Evolutionary conservation across 805 yeast genomes (phyloP).

Genomic region (Blastobotrys attinorum): DNA sequence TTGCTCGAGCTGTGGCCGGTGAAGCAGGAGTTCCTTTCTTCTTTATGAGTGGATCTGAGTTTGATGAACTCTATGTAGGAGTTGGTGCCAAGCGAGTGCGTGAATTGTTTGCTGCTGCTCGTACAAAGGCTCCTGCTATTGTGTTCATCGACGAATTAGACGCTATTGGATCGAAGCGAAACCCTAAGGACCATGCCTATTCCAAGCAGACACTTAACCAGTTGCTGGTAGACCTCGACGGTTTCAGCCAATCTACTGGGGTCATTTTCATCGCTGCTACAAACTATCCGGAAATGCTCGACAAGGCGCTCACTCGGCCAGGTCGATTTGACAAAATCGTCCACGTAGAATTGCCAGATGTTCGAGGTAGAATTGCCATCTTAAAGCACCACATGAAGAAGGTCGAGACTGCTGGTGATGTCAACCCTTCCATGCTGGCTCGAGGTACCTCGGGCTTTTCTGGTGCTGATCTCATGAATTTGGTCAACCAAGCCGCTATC

Average conservation of each 20-base stretch:
- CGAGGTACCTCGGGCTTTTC: constrained; percentile 96
- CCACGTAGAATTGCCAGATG: constrained; percentile 93
- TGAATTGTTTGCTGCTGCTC: constrained; percentile 86
- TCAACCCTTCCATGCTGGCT: constrained; percentile 84
- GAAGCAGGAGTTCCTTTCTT: constrained; percentile 98
- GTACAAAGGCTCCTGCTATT: constrained; percentile 93
- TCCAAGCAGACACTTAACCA: constrained; percentile 97
- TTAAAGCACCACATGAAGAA: constrained; percentile 85
- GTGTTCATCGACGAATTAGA: constrained; percentile 96
- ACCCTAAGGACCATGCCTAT: constrained; percentile 96
- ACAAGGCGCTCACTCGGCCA: constrained; percentile 95
- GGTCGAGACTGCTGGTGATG: constrained; percentile 76
- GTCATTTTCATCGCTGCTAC: constrained; percentile 97
- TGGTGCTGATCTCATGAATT: constrained; percentile 95
- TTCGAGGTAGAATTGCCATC: constrained; percentile 92
- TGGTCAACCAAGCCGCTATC: constrained; percentile 97
- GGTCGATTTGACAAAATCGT: constrained; percentile 97
- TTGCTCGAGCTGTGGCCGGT: constrained; percentile 98
- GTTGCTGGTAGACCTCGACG: constrained; percentile 91
- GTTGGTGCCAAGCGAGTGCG: constrained; percentile 98
- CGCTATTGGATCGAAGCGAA: constrained; percentile 97
- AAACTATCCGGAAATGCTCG: constrained; percentile 93
- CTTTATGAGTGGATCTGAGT: constrained; percentile 97
- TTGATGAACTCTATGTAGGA: constrained; percentile 96
- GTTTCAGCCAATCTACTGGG: constrained; percentile 80